Conservation (phyloP, 345 rosid species). For the Odontarrhena argentea region DNA sequence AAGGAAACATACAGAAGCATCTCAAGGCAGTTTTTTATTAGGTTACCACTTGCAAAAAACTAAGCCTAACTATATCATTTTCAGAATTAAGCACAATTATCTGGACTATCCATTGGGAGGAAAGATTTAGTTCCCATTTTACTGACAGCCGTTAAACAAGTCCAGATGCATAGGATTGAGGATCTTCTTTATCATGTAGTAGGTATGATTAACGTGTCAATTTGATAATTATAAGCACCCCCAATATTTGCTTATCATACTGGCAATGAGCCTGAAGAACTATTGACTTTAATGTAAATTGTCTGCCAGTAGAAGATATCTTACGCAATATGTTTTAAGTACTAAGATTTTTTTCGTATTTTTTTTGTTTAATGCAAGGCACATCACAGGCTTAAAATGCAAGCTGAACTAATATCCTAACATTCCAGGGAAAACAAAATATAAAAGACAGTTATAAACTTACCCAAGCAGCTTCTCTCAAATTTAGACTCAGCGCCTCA, state of each 20-base stretch:
- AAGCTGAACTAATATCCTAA: neutral
- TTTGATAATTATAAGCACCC: neutral
- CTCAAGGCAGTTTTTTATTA: neutral
- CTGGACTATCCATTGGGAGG: neutral
- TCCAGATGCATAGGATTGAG: neutral
- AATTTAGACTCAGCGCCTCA: constrained; percentile 79
- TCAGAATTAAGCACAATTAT: neutral
- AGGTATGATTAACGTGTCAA: neutral
- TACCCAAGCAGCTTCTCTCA: constrained; percentile 99
- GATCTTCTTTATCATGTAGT: constrained; percentile 5
- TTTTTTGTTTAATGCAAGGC: constrained; percentile 6
- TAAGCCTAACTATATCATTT: neutral
- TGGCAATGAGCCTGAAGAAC: neutral
- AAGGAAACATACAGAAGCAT: neutral
- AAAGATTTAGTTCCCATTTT: neutral
- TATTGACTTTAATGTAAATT: neutral
- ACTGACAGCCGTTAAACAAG: neutral
- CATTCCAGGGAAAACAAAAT: neutral
- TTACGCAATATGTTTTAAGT: neutral
- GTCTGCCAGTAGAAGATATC: constrained; percentile 2
- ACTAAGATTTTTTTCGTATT: neutral
- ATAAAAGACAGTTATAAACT: constrained; percentile 33
- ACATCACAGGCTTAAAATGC: constrained; percentile 10
- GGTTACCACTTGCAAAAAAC: neutral
- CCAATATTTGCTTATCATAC: neutral